A percentile compares a stretch with the other conserved stretches of the same genome.
Conservation (phyloP, 2,329 filamentous ascomycete species). For the Ilyonectria sp. region DNA sequence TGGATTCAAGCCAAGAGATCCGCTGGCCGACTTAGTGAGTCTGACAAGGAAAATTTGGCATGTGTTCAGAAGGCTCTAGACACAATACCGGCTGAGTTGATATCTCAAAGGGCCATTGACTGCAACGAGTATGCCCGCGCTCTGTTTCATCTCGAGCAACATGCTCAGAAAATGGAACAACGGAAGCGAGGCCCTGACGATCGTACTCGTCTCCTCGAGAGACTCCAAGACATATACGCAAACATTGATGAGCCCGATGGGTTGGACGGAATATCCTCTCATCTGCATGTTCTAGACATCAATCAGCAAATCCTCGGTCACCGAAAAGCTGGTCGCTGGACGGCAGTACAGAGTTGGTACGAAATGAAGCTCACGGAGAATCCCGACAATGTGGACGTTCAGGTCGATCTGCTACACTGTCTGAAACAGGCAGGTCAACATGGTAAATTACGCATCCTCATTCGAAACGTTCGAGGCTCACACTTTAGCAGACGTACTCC, state of each 20-base stretch:
- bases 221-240: slow-evolving; percentile 93
- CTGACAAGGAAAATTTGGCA: slow-evolving; percentile 64
- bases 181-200: slow-evolving; percentile 64
- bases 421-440: slow-evolving; percentile 97
- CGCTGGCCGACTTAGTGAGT: slow-evolving; percentile 46
- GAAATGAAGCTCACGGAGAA: slow-evolving; percentile 88
- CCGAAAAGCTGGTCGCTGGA: slow-evolving; percentile 93
- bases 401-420: slow-evolving; percentile 88
- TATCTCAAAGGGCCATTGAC: slow-evolving; percentile 88
- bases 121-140: slow-evolving; percentile 94
- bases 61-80: slow-evolving; percentile 67
- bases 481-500: slow-evolving; percentile 76
- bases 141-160: slow-evolving; percentile 94
- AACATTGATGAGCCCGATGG: slow-evolving; percentile 98
- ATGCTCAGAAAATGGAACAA: slow-evolving; percentile 73
- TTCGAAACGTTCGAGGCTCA: slow-evolving; percentile 35
- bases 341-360: slow-evolving; percentile 97
- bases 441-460: slow-evolving; percentile 71
- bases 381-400: slow-evolving; percentile 82
- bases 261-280: slow-evolving; percentile 92
- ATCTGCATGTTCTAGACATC: slow-evolving; percentile 88
- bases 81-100: slow-evolving; percentile 80
- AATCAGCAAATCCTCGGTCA: slow-evolving; percentile 95
- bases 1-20: slow-evolving; percentile 85
- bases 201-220: slow-evolving; percentile 78